Conservation (phyloP, 768 basidiomycete species). For the Mycena vulgaris region DNA sequence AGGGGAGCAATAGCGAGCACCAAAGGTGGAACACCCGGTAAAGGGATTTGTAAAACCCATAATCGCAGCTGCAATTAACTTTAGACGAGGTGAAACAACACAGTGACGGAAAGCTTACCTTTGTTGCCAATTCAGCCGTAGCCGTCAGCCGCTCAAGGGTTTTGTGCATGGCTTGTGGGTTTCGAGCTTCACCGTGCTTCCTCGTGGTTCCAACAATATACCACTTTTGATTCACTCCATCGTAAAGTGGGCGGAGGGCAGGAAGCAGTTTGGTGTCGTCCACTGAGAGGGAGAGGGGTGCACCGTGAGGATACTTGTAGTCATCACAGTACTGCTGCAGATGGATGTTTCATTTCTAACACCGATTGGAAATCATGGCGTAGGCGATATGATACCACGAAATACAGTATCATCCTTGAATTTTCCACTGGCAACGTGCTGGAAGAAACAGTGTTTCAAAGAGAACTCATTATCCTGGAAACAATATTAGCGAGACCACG, state of each 20-base stretch:
- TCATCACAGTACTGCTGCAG: too few species aligned
- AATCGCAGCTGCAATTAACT: slow-evolving; percentile 15
- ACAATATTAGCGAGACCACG: too few species aligned
- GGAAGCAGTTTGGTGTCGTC: slow-evolving; percentile 29
- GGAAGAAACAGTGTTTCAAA: too few species aligned
- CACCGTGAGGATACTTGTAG: too few species aligned
- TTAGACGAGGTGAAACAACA: neutral
- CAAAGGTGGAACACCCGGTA: neutral
- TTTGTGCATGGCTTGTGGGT: neutral
- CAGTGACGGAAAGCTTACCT: neutral
- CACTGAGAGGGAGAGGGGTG: slow-evolving; percentile 11
- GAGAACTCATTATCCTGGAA: too few species aligned
- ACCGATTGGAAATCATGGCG: too few species aligned
- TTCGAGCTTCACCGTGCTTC: slow-evolving; percentile 2
- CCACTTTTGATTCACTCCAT: slow-evolving; percentile 22
- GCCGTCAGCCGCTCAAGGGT: neutral
- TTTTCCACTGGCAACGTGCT: too few species aligned
- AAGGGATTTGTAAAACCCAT: neutral
- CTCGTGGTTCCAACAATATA: slow-evolving; percentile 18
- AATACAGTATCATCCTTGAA: too few species aligned
- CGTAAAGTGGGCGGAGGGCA: slow-evolving; percentile 18
- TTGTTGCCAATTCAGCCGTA: slow-evolving; percentile 11
- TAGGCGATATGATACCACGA: too few species aligned
- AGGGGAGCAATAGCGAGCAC: neutral
- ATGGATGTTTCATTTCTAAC: too few species aligned